Evolutionary conservation across 441 rosid species (phyloP), one percentile per base, ranked within the genome.

Genomic region (Croton setiger): DNA sequence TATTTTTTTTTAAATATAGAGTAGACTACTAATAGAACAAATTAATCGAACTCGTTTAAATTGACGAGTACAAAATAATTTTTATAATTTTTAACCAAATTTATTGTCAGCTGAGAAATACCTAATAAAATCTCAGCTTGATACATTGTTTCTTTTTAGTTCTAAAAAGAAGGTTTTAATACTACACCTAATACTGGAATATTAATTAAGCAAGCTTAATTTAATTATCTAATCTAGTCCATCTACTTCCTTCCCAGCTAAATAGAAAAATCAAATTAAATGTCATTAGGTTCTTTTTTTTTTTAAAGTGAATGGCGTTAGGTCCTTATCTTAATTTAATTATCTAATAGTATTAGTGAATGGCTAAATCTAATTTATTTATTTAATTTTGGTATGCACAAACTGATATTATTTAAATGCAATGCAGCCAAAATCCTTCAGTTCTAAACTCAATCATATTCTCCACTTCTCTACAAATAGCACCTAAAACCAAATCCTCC

Each of bases 241-340:
- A 47, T 49, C 56, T 63, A 63, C n/a, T 64, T 54, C 44, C 63
- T 48, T 54, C 49, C 66, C 39, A n/a, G 49, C 49, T 58, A 48
- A 62, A 49, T 11, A 39, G 66, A 56, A 69, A 62, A 74, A 57
- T 43, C 33, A 58, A 43, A 57, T 43, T 20, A 58, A 43, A 70
- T 33, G 21, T 55, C 23, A 5, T 15, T 18, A 55, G 20, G 72
- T 73, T 59, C 35, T 10, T 47, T 21, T 33, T 18, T 5, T 10
- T 21, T 6, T 33, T 0, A 58, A 43, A 27, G 31, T 27, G 31
- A 27, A 70, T 33, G 21, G 60, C 23, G 3, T 15, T 18, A 55
- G 20, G 72, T 73, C 64, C 35, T 4, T 12, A 31, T 31, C 39
- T 62, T 36, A 52, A 43, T 52, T 61, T 41, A 20, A 49, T 31